Percentiles rank a stretch among this genome's conserved stretches.
Evolutionary conservation across 306 rosid species (phyloP).

Genomic region (Ochetophila trinervis): DNA sequence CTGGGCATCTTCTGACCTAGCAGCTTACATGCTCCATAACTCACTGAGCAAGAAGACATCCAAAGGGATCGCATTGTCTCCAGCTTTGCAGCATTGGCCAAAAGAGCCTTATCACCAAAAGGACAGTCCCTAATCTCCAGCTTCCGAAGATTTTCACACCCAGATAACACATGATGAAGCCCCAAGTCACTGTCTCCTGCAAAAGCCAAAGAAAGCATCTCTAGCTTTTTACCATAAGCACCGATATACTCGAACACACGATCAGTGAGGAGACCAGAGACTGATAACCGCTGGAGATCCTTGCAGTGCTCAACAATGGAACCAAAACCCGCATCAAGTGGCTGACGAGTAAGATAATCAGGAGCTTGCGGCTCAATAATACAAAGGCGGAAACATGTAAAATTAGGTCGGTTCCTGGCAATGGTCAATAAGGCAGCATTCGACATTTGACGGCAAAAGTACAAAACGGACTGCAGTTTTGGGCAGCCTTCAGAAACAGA

Average conservation of each 20-base stretch:
- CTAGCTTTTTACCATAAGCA: slow-evolving; percentile 71
- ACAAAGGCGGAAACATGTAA: slow-evolving; percentile 86
- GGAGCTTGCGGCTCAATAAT: slow-evolving; percentile 79
- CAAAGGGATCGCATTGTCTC: slow-evolving; percentile 99
- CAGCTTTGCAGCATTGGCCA: slow-evolving; percentile 99
- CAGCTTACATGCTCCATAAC: slow-evolving; percentile 91
- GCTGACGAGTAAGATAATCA: slow-evolving; percentile 63
- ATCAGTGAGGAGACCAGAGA: slow-evolving; percentile 86
- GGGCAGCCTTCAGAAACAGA: slow-evolving; percentile 93
- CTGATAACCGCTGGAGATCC: slow-evolving; percentile 79
- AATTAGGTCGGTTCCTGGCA: slow-evolving; percentile 78
- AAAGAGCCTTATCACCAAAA: slow-evolving; percentile 94
- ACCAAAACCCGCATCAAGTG: slow-evolving; percentile 88
- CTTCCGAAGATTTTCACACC: slow-evolving; percentile 92
- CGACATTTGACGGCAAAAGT: slow-evolving; percentile 93
- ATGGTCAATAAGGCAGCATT: slow-evolving; percentile 74
- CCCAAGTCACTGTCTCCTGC: slow-evolving; percentile 94
- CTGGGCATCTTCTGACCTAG: slow-evolving; percentile 82
- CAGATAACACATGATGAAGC: slow-evolving; percentile 84
- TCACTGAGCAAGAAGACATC: slow-evolving; percentile 98
- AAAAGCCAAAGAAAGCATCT: slow-evolving; percentile 96
- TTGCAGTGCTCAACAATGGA: slow-evolving; percentile 98
- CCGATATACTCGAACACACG: slow-evolving; percentile 80
- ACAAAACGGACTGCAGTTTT: slow-evolving; percentile 87
- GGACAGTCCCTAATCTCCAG: slow-evolving; percentile 99